These are phyloP conservation scores for Penicillium sclerotiorum DNA, from an alignment of 2,329 filamentous ascomycete species.

Conservation along the genomic window DNA sequence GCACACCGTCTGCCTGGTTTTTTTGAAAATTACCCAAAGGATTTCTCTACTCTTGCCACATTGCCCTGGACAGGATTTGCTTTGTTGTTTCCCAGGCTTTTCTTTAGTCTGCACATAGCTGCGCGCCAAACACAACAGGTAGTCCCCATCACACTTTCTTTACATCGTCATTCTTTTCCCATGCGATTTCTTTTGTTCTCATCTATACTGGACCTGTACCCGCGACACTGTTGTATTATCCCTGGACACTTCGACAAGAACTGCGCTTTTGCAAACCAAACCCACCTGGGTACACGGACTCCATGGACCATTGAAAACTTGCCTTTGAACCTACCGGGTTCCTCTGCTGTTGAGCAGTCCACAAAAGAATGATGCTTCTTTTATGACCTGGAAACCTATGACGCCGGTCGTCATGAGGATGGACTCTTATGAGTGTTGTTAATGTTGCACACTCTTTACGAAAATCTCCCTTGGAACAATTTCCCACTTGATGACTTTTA, in stretches of 20 bases:
- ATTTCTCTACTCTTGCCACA: slow-evolving; percentile 26
- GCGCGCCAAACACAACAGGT: slow-evolving; percentile 41
- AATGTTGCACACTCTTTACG: slow-evolving; percentile 41
- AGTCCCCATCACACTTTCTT: slow-evolving; percentile 43
- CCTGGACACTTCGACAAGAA: too few species aligned
- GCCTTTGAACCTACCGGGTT: slow-evolving; percentile 16
- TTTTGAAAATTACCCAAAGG: slow-evolving; percentile 30
- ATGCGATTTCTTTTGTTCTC: slow-evolving; percentile 23
- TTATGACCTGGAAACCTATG: slow-evolving; percentile 27
- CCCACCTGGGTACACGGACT: slow-evolving; percentile 18
- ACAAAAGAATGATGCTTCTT: slow-evolving; percentile 29
- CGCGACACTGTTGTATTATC: background rate
- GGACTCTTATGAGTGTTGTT: slow-evolving; percentile 42
- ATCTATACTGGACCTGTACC: slow-evolving; percentile 26
- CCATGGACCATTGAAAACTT: slow-evolving; percentile 18
- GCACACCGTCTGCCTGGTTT: slow-evolving; percentile 23
- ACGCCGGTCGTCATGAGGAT: slow-evolving; percentile 36
- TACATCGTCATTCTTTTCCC: slow-evolving; percentile 20
- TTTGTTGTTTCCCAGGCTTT: slow-evolving; percentile 34
- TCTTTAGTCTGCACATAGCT: slow-evolving; percentile 25
- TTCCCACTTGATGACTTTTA: slow-evolving; percentile 12
- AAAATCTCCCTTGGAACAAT: slow-evolving; percentile 24
- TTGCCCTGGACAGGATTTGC: slow-evolving; percentile 37
- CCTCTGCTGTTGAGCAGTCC: slow-evolving; percentile 23
- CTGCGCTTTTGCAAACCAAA: background rate